Evolutionary conservation across 495 filamentous ascomycete species (phyloP), one percentile per base, ranked within the genome.

Genomic region (Penicillium cosmopolitanum): DNA sequence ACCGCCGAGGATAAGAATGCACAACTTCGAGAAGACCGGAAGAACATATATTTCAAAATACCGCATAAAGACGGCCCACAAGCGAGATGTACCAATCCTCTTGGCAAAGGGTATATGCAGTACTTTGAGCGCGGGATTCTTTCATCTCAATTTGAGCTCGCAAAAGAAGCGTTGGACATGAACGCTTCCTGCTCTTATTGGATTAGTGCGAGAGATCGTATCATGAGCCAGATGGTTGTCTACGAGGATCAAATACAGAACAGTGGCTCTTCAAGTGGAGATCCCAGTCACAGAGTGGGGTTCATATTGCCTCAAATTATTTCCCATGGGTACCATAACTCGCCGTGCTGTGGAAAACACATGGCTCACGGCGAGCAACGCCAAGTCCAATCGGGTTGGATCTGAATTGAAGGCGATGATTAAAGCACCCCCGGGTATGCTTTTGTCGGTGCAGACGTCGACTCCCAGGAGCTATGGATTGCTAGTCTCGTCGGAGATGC

Each of bases 391-490:
- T 60, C 89, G 96, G 21, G 93, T 99, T 48, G 95, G 95, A 4
- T 98, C 95, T 16, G 95, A 99, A 69, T 80, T 99, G 15, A 99
- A 99, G 70, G 91, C 93, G 34, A 97, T 98, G 91, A 86, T 99
- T 63, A 91, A 87, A 66, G 93, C 96, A 15, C 95, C 95, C 0
- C 86, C 87, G 21, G 95, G 33, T 92, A 97, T 62, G 87, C 82
- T 53, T 97, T 99, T 72, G 95, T 99, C 51, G 95, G 95, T 34
- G 95, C 96, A 4, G 95, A 99, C 73, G 95, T 99, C 7, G 95
- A 99, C 66, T 97, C 93, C n/a, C 89, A 99, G 71, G 95, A 99
- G 74, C 82, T 99, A 33, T 99, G 95, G 95, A 99, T 99, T 66
- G 95, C 95, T 7, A 94, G 90, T 73, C 82, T 99, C 5, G 86